These are phyloP conservation scores for Taphrina wiesneri DNA, from an alignment of 1,139 yeast genomes.

Conservation along the genomic window DNA sequence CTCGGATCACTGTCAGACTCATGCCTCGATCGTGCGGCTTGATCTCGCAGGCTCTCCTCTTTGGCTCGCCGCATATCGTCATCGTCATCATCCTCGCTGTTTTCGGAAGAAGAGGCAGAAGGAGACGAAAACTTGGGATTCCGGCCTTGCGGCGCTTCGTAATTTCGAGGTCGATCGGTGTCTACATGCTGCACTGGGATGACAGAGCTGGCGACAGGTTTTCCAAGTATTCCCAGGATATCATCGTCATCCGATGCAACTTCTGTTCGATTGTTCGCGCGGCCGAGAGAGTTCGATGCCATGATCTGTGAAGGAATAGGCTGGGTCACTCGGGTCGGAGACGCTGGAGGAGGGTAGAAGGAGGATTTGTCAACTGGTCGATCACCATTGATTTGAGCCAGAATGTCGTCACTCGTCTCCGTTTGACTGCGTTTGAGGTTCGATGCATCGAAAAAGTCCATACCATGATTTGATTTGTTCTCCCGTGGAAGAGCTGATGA, in stretches of 20 bases:
- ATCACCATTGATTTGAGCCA: conserved; percentile 27
- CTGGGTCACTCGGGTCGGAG: not conserved
- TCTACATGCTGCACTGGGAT: not conserved
- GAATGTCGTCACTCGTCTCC: conserved; percentile 27
- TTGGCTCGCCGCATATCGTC: conserved; percentile 32
- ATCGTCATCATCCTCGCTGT: not conserved
- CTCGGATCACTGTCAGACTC: not conserved
- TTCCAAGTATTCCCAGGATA: conserved; percentile 25
- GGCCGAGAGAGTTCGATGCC: not conserved
- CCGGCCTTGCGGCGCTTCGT: not conserved
- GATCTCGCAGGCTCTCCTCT: conserved; percentile 7
- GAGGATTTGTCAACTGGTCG: conserved; percentile 17
- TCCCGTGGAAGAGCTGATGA: not conserved
- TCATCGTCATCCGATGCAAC: conserved; percentile 6
- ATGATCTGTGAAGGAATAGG: not conserved
- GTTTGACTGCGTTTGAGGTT: conserved; percentile 13
- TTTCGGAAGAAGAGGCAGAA: not conserved
- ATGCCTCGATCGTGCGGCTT: not conserved
- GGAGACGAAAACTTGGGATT: not conserved
- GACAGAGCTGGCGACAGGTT: not conserved
- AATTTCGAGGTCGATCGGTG: not conserved
- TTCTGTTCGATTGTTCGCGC: not conserved
- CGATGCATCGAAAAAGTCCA: not conserved
- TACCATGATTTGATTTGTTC: not conserved
- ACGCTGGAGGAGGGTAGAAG: conserved; percentile 21